These are phyloP conservation scores for Venturia aucupariae DNA, from an alignment of 2,329 filamentous ascomycete genomes.

Conservation along the genomic window DNA sequence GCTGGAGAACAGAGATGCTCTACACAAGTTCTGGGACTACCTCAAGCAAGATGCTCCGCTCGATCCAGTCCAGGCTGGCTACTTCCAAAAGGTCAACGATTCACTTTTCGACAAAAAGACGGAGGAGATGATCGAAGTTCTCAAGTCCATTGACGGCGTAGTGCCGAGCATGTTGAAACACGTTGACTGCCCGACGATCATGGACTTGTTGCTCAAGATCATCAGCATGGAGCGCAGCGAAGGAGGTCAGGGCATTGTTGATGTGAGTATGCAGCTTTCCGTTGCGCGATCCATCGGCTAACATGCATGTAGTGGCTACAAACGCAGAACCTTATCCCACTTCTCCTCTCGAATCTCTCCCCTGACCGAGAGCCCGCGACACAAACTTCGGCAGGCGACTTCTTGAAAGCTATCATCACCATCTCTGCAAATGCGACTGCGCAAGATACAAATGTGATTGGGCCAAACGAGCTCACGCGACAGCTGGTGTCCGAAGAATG, in stretches of 20 bases:
- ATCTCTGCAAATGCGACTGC: conserved; percentile 97
- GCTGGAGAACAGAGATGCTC: conserved; percentile 68
- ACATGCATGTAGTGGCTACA: conserved; percentile 68
- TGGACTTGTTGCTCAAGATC: conserved; percentile 94
- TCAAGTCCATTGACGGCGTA: conserved; percentile 74
- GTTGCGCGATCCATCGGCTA: conserved; percentile 11
- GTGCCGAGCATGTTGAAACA: conserved; percentile 81
- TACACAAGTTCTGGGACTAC: conserved; percentile 87
- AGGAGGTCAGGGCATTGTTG: conserved; percentile 83
- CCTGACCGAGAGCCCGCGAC: conserved; percentile 80
- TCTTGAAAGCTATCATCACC: conserved; percentile 96
- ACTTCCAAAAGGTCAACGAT: conserved; percentile 98
- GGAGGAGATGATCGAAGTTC: conserved; percentile 86
- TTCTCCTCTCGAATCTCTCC: conserved; percentile 75
- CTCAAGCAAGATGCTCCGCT: conserved; percentile 74
- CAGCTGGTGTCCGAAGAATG: conserved; percentile 85
- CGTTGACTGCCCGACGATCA: conserved; percentile 95
- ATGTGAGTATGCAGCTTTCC: conserved; percentile 49
- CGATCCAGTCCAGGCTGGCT: conserved; percentile 88
- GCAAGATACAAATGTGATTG: conserved; percentile 97
- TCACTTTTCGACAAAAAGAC: conserved; percentile 97
- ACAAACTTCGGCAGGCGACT: conserved; percentile 93
- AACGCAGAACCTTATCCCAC: conserved; percentile 77
- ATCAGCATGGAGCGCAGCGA: conserved; percentile 92
- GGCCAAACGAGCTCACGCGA: conserved; percentile 90